Conservation (phyloP, 768 basidiomycete genomes). For the Kwoniella pini region DNA sequence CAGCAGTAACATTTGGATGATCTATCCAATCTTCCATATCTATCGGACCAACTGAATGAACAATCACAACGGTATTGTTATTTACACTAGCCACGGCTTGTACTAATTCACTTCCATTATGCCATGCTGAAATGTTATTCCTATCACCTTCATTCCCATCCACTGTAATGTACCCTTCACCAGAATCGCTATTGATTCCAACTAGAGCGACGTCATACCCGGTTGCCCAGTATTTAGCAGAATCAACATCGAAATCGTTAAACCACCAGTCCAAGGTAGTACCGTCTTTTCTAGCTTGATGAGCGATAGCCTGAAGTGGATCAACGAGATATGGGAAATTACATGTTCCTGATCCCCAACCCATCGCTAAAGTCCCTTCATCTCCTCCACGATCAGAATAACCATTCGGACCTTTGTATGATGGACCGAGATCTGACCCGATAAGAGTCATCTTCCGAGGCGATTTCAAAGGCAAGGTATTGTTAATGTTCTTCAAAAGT, state of each 20-base stretch:
- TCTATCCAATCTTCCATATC: conserved; percentile 65
- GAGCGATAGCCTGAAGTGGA: conserved; percentile 78
- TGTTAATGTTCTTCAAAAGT: conserved; percentile 70
- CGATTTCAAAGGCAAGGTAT: conserved; percentile 61
- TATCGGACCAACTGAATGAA: conserved; percentile 69
- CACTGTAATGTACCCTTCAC: conserved; percentile 77
- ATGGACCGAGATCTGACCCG: conserved; percentile 65
- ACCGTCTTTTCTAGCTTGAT: conserved; percentile 66
- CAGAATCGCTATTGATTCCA: conserved; percentile 72
- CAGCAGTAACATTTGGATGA: conserved; percentile 73
- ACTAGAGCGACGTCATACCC: conserved; percentile 71
- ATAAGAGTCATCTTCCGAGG: conserved; percentile 63
- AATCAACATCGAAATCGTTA: conserved; percentile 66
- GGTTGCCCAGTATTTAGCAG: conserved; percentile 56
- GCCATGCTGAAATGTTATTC: conserved; percentile 71
- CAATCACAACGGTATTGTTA: conserved; percentile 63
- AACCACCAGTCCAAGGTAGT: conserved; percentile 70
- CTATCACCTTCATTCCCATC: conserved; percentile 77
- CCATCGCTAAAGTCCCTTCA: conserved; percentile 71
- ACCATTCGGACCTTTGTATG: conserved; percentile 68
- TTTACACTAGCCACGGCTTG: conserved; percentile 60
- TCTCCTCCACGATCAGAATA: conserved; percentile 65
- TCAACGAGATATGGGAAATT: conserved; percentile 70
- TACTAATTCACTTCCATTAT: conserved; percentile 70
- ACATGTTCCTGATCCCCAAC: conserved; percentile 86